Percentiles rank a stretch among this genome's conserved stretches.
Conservation (phyloP, 495 filamentous ascomycete genomes). For the Tuber magnatum region DNA sequence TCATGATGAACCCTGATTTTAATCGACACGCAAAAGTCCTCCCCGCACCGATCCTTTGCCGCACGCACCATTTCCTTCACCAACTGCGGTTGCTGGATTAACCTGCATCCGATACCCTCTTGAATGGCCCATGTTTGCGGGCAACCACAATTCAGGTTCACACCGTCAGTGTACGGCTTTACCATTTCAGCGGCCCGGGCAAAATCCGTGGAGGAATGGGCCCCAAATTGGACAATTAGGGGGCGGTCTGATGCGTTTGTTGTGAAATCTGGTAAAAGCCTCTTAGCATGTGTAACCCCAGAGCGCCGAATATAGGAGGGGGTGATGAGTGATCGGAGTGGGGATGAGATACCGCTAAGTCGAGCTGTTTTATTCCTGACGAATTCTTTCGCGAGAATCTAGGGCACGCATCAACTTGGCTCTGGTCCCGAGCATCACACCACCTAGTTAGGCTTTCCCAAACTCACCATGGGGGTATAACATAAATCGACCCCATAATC, state of each 20-base stretch:
- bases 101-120: slow-evolving; percentile 54
- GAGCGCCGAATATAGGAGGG: not conserved
- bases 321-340: not conserved
- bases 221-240: slow-evolving; percentile 59
- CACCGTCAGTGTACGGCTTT: slow-evolving; percentile 53
- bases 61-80: slow-evolving; percentile 55
- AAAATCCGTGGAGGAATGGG: slow-evolving; percentile 52
- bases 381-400: slow-evolving; percentile 64
- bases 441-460: not conserved
- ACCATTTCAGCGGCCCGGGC: slow-evolving; percentile 55
- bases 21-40: slow-evolving; percentile 51
- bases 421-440: not conserved
- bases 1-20: slow-evolving; percentile 62
- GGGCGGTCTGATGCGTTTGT: slow-evolving; percentile 43
- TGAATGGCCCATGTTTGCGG: slow-evolving; percentile 63
- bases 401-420: not conserved
- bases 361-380: slow-evolving; percentile 54
- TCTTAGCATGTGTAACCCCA: slow-evolving; percentile 5
- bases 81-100: slow-evolving; percentile 55
- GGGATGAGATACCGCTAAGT: slow-evolving; percentile 48
- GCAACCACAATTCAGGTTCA: slow-evolving; percentile 64
- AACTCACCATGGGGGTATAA: slow-evolving; percentile 58
- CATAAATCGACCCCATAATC: slow-evolving; percentile 56
- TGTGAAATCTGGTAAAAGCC: slow-evolving; percentile 43
- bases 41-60: slow-evolving; percentile 45